Conservation (phyloP, 139 green algal species). For the Astrephomene gubernaculifera region DNA sequence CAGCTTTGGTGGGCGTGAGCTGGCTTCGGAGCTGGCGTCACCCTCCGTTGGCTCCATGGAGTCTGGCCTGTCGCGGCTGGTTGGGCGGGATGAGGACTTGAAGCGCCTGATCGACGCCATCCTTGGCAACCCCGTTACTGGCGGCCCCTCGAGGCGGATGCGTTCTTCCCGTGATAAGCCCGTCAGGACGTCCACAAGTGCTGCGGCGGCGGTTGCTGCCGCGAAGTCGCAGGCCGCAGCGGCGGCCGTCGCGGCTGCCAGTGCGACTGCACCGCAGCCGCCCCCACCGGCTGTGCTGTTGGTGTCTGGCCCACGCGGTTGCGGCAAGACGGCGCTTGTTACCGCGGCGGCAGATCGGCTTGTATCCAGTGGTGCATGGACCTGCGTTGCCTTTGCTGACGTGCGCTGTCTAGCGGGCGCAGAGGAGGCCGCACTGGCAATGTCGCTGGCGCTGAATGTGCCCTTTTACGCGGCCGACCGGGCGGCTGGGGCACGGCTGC, state of each 20-base stretch:
- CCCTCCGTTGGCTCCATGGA: too few relatives aligned
- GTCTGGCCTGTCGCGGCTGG: background rate
- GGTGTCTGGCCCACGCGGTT: conserved; percentile 3
- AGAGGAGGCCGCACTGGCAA: conserved; percentile 29
- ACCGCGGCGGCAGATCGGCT: conserved; percentile 5
- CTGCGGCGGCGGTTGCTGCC: background rate
- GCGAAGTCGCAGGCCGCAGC: too few relatives aligned
- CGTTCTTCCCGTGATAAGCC: too few relatives aligned
- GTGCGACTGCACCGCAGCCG: background rate
- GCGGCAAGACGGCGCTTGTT: conserved; percentile 26
- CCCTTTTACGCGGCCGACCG: conserved; percentile 40
- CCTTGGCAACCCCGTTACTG: background rate
- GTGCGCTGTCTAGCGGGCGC: background rate
- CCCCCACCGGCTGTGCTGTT: background rate
- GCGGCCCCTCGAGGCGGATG: too few relatives aligned
- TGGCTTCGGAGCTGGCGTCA: too few relatives aligned
- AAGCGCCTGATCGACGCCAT: background rate
- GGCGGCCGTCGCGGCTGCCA: background rate
- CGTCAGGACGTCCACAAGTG: too few relatives aligned
- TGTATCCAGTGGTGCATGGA: conserved; percentile 1
- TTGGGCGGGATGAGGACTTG: conserved; percentile 7
- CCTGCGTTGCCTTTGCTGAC: background rate
- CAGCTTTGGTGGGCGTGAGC: too few relatives aligned
- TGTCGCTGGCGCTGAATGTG: conserved; percentile 27
- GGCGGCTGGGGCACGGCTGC: conserved; percentile 14